These are phyloP conservation scores for Mycena sp. DNA, from an alignment of 1,284 basidiomycete species.

Conservation along the genomic window DNA sequence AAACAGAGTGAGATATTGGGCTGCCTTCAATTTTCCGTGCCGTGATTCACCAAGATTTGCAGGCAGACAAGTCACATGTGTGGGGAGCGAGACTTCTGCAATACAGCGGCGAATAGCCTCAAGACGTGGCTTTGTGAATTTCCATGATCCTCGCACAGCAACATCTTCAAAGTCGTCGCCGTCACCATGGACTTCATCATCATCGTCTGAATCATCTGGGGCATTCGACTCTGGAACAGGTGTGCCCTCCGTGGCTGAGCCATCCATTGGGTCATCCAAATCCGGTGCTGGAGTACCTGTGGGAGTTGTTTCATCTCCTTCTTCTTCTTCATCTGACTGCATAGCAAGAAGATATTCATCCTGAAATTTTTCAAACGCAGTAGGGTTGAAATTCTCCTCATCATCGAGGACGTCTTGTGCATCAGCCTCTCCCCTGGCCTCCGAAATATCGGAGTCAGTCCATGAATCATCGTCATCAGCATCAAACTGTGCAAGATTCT, in stretches of 20 bases:
- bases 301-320: conserved; percentile 5
- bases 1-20: conserved; percentile 43
- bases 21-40: conserved; percentile 50
- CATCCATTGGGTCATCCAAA: conserved; percentile 17
- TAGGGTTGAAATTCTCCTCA: not conserved
- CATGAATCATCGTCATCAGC: conserved; percentile 25
- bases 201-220: conserved; percentile 4
- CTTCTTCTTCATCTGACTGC: not conserved
- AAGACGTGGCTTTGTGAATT: conserved; percentile 29
- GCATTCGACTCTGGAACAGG: conserved; percentile 12
- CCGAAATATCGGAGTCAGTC: conserved; percentile 29
- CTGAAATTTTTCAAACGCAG: not conserved
- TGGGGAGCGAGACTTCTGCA: conserved; percentile 36
- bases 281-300: conserved; percentile 6
- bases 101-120: conserved; percentile 38
- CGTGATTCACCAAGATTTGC: conserved; percentile 44
- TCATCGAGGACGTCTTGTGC: not conserved
- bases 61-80: too few species aligned
- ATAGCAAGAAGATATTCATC: not conserved
- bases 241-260: conserved; percentile 11
- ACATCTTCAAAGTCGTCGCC: conserved; percentile 13
- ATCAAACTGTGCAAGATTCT: too few species aligned
- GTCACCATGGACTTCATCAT: conserved; percentile 4
- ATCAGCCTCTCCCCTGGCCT: conserved; percentile 14
- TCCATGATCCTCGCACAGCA: conserved; percentile 20